Evolutionary conservation across 345 rosid genomes (phyloP), one percentile per base, ranked within the genome.

Genomic region (Rhodamnia rubescens): DNA sequence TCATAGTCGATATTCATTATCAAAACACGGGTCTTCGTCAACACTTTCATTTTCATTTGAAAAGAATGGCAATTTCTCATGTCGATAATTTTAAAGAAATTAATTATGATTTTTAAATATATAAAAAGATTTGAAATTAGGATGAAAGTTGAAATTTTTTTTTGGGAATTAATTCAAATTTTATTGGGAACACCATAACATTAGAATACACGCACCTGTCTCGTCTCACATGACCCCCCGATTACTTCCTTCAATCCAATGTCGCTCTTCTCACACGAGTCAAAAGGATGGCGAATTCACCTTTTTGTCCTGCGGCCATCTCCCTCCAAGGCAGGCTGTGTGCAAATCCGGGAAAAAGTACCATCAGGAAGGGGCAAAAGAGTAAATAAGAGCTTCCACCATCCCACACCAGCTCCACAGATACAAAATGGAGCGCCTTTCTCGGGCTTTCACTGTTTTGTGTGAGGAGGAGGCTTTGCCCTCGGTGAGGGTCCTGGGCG

Each of bases 301-400:
- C 42, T 29, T 4, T 64, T 64, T 64, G 75, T 40, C 44, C 44
- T 15, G 42, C 44, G 42, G 5, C 22, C 74, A 5, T 29, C 2
- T 5, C 75, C 0, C 0, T 15, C 3, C 22, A 8, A 8, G 11
- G 44, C 44, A 8, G 11, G 44, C 44, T 21, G 6, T 1, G 22
- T 64, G 75, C 75, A 29, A 29, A 29, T 64, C 22, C 22, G 4
- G 75, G 11, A 64, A 64, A 16, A 7, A 64, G 7, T 18, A 3
- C 22, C 42, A 69, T 32, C 47, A 32, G 26, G 0, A 11, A 69
- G 78, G 78, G 78, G 47, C 7, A 18, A 36, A 69, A 69, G 47
- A 69, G 78, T 69, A 32, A 32, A 69, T 69, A 29, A 69, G 26
- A 4, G 10, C 47, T 26, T 69, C 47, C 78, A 32, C 7, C 13